A percentile compares a stretch with the other conserved stretches of the same genome.
phyloP scores from a whole-genome alignment of 1,284 basidiomycete species.

The Heterobasidion parviporum region DNA sequence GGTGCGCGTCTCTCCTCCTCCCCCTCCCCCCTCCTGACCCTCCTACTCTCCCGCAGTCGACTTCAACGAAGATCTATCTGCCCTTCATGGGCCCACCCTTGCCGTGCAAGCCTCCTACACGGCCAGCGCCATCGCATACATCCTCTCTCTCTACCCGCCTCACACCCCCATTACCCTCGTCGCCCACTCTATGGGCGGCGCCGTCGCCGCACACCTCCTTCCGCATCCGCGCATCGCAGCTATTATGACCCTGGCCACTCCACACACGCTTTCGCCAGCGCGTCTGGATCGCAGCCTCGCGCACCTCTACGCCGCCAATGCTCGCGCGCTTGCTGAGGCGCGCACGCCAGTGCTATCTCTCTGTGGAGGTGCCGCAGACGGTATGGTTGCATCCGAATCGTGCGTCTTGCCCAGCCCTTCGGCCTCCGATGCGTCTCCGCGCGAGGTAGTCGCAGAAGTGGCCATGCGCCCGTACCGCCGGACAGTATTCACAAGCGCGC shows the following conservation, averaged over 20 bases:
- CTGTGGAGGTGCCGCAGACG: slow-evolving; percentile 89
- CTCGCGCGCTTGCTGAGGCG: slow-evolving; percentile 26
- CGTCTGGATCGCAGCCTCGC: slow-evolving; percentile 81
- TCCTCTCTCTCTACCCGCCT: slow-evolving; percentile 69
- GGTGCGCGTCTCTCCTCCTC: slow-evolving; percentile 33
- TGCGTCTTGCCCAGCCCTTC: slow-evolving; percentile 55
- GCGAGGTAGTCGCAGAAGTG: background rate
- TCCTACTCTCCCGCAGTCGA: slow-evolving; percentile 53
- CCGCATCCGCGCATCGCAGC: slow-evolving; percentile 60
- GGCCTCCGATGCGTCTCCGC: background rate
- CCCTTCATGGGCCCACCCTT: slow-evolving; percentile 88
- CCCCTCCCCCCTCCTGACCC: background rate
- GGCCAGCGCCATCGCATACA: slow-evolving; percentile 63
- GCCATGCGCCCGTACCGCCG: slow-evolving; percentile 38
- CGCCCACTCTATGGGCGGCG: slow-evolving; percentile 98
- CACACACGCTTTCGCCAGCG: slow-evolving; percentile 83
- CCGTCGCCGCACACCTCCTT: slow-evolving; percentile 76
- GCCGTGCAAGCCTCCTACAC: slow-evolving; percentile 79
- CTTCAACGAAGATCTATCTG: slow-evolving; percentile 96
- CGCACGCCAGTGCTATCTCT: slow-evolving; percentile 73
- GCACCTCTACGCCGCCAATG: slow-evolving; percentile 52
- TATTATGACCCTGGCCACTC: slow-evolving; percentile 92
- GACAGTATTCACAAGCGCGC: slow-evolving; percentile 79
- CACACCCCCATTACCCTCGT: slow-evolving; percentile 66
- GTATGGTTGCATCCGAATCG: slow-evolving; percentile 89